A percentile compares a stretch with the other conserved stretches of the same genome.
These are phyloP conservation scores for Venturia effusa DNA, from an alignment of 2,329 filamentous ascomycete species.

Conservation along the genomic window DNA sequence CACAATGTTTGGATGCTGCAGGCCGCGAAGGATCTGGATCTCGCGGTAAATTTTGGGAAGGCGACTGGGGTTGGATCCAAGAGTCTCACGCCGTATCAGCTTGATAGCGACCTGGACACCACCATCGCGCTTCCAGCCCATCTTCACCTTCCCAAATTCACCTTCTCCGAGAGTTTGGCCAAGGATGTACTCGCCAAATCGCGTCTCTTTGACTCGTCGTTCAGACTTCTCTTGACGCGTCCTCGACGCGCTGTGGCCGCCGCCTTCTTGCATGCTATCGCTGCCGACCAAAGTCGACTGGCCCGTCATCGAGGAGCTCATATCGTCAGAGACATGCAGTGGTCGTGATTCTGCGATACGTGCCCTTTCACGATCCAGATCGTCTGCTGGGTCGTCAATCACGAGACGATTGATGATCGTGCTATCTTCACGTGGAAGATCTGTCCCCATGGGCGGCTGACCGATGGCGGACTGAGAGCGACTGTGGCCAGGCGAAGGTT, in stretches of 20 bases:
- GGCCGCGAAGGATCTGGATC: slow-evolving; percentile 77
- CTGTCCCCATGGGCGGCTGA: slow-evolving; percentile 13
- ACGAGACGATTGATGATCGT: slow-evolving; percentile 69
- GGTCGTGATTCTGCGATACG: slow-evolving; percentile 52
- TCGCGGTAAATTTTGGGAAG: slow-evolving; percentile 96
- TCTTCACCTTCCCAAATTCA: slow-evolving; percentile 97
- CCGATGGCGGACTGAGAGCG: slow-evolving; percentile 11
- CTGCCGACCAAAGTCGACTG: slow-evolving; percentile 21
- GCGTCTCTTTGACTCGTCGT: slow-evolving; percentile 55
- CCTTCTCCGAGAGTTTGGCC: slow-evolving; percentile 95
- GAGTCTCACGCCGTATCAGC: slow-evolving; percentile 81
- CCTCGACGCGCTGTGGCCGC: slow-evolving; percentile 20
- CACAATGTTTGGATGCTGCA: slow-evolving; percentile 94
- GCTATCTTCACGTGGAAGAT: slow-evolving; percentile 61
- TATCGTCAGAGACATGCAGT: slow-evolving; percentile 20
- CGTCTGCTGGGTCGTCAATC: slow-evolving; percentile 63
- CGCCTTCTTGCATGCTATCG: slow-evolving; percentile 29
- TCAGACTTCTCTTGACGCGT: slow-evolving; percentile 46
- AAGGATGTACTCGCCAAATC: slow-evolving; percentile 91
- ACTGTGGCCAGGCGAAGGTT: slow-evolving; percentile 10
- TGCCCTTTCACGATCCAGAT: slow-evolving; percentile 60
- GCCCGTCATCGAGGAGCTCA: slow-evolving; percentile 36
- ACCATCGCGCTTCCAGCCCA: slow-evolving; percentile 95
- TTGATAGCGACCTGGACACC: slow-evolving; percentile 94
- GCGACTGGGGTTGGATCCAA: slow-evolving; percentile 79